These are phyloP conservation scores for Artemisia tridentata DNA, from an alignment of 129 eudicot species.

Conservation along the genomic window DNA sequence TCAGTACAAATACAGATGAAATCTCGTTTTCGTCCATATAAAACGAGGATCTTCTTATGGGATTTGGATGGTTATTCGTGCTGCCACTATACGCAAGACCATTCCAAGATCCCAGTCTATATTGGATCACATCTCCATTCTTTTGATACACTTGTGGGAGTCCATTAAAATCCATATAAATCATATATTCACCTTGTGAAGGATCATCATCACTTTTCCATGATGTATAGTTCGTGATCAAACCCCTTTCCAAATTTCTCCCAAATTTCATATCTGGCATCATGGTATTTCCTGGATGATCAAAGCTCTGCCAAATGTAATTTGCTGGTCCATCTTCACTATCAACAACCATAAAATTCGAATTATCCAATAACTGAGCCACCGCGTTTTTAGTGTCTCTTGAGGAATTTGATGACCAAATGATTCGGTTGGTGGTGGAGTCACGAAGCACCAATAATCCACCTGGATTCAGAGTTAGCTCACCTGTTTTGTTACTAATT, in stretches of 20 bases:
- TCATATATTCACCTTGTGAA: constrained; percentile 12
- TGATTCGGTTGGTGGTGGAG: background rate
- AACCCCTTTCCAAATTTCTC: constrained; percentile 3
- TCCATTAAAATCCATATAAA: constrained; percentile 2
- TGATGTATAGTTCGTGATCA: constrained; percentile 5
- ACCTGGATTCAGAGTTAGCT: constrained; percentile 3
- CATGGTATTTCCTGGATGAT: constrained; percentile 1
- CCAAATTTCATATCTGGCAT: constrained; percentile 19
- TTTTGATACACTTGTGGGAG: constrained; percentile 3
- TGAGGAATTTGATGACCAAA: constrained; percentile 8
- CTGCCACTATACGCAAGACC: constrained; percentile 27
- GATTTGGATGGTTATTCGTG: constrained; percentile 5
- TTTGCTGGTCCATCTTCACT: background rate
- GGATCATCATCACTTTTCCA: constrained; percentile 33
- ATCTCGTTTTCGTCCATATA: constrained; percentile 18
- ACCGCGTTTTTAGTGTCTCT: background rate
- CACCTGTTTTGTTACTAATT: background rate
- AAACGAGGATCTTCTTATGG: background rate
- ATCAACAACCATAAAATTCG: constrained; percentile 17
- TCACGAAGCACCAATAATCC: constrained; percentile 6
- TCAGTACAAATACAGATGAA: background rate
- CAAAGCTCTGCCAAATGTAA: constrained; percentile 3
- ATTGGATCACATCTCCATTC: background rate
- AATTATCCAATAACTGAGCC: constrained; percentile 15
- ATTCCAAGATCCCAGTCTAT: constrained; percentile 34